Conservation (phyloP, 2,329 filamentous ascomycete species). For the Orbilia javanica region DNA sequence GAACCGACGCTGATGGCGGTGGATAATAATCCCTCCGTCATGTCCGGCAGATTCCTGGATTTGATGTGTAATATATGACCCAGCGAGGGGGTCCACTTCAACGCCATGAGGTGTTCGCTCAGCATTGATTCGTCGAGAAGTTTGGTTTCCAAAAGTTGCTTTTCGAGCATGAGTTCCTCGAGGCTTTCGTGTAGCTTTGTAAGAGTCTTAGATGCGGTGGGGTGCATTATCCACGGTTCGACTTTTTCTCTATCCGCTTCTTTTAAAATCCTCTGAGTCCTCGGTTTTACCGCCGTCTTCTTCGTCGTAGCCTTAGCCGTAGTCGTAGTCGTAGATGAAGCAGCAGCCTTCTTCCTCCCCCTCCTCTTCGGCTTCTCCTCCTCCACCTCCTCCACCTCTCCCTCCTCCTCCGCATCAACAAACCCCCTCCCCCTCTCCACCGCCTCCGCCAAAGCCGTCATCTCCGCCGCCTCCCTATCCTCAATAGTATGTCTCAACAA, state of each 20-base stretch:
- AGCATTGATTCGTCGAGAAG: slow-evolving; percentile 52
- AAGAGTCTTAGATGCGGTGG: slow-evolving; percentile 71
- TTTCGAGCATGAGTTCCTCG: slow-evolving; percentile 73
- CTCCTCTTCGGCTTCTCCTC: slow-evolving; percentile 63
- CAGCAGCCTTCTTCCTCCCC: slow-evolving; percentile 62
- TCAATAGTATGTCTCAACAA: slow-evolving; percentile 81
- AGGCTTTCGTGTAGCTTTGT: slow-evolving; percentile 77
- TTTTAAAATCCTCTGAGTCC: slow-evolving; percentile 69
- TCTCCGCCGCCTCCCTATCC: slow-evolving; percentile 77
- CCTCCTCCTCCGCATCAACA: slow-evolving; percentile 62
- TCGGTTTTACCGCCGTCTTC: slow-evolving; percentile 64
- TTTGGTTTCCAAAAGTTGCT: slow-evolving; percentile 67
- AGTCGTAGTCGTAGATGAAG: background rate
- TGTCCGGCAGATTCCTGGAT: slow-evolving; percentile 75
- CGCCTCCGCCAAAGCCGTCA: slow-evolving; percentile 79
- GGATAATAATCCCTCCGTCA: slow-evolving; percentile 65
- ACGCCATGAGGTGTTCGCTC: slow-evolving; percentile 73
- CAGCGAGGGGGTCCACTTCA: slow-evolving; percentile 87
- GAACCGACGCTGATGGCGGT: slow-evolving; percentile 73
- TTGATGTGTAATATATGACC: slow-evolving; percentile 93
- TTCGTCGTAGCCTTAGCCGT: background rate
- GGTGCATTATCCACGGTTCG: slow-evolving; percentile 76
- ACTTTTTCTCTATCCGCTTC: slow-evolving; percentile 70
- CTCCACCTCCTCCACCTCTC: slow-evolving; percentile 5
- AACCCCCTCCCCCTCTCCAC: slow-evolving; percentile 76